Conservation (phyloP, 352 stramenopile species). For the Phytophthora foliorum region DNA sequence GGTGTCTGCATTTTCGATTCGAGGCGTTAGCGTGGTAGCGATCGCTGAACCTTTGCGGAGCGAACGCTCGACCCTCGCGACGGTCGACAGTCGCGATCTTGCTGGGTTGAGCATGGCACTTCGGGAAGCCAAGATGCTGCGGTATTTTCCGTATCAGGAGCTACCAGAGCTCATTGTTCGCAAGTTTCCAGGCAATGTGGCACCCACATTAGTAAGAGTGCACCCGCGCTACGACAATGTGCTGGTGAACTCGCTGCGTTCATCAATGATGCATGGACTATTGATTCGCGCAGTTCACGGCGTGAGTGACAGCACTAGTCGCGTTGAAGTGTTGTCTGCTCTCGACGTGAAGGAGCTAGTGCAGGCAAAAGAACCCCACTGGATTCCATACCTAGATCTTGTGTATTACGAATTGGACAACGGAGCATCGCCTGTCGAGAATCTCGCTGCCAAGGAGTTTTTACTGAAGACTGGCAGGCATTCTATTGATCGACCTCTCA, state of each 20-base stretch:
- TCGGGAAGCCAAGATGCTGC: conserved; percentile 58
- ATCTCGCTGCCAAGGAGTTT: conserved; percentile 59
- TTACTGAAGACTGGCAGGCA: conserved; percentile 42
- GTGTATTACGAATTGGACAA: conserved; percentile 63
- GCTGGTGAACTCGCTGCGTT: conserved; percentile 68
- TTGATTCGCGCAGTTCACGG: conserved; percentile 49
- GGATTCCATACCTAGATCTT: conserved; percentile 74
- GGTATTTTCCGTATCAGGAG: conserved; percentile 74
- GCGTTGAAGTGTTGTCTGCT: conserved; percentile 56
- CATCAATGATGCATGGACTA: conserved; percentile 64
- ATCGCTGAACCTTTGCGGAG: conserved; percentile 54
- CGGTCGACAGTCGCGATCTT: conserved; percentile 67
- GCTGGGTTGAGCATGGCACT: conserved; percentile 53
- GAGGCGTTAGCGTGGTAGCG: conserved; percentile 62
- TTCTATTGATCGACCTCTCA: conserved; percentile 24
- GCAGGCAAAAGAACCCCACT: conserved; percentile 44
- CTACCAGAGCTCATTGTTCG: conserved; percentile 66
- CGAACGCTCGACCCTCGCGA: conserved; percentile 47
- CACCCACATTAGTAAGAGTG: conserved; percentile 55
- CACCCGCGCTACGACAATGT: conserved; percentile 71
- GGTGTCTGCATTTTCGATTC: conserved; percentile 66
- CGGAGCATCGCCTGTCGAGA: conserved; percentile 38
- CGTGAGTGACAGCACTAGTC: conserved; percentile 15
- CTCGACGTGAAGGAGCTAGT: conserved; percentile 69
- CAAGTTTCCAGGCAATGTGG: conserved; percentile 48